Evolutionary conservation across 202 grass and related monocot genomes (phyloP).

Genomic region (Alloteropsis angusta): DNA sequence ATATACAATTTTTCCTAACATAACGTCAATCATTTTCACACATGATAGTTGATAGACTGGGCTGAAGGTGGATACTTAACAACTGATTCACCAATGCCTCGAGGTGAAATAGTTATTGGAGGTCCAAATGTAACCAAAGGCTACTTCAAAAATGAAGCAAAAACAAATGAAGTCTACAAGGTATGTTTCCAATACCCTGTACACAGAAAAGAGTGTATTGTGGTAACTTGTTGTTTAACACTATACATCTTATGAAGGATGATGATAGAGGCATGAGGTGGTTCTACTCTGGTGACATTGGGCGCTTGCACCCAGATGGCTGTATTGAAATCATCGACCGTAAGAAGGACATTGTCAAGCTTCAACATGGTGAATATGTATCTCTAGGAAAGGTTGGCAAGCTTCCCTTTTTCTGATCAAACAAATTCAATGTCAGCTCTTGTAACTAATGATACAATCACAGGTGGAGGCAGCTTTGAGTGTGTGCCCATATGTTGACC

Average conservation of each 20-base stretch:
- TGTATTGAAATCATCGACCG: constrained; percentile 92
- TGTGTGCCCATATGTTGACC: constrained; percentile 65
- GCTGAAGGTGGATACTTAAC: constrained; percentile 73
- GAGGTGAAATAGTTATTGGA: constrained; percentile 85
- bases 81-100: constrained; percentile 78
- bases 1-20: background rate
- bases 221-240: background rate
- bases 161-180: constrained; percentile 93
- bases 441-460: constrained; percentile 3
- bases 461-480: constrained; percentile 75
- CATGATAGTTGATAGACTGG: constrained; percentile 78
- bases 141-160: constrained; percentile 81
- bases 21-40: constrained; percentile 9
- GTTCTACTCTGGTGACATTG: constrained; percentile 93
- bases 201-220: background rate
- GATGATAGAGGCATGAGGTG: constrained; percentile 83
- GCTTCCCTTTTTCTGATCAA: background rate
- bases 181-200: constrained; percentile 22
- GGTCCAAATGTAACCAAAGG: constrained; percentile 83
- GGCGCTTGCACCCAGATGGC: constrained; percentile 75
- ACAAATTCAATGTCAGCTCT: background rate
- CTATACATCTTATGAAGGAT: constrained; percentile 34
- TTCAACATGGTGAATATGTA: constrained; percentile 96
- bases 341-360: constrained; percentile 97
- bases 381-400: constrained; percentile 73